Base-by-base conservation (phyloP, 2,329 filamentous ascomycete species). In the Orbilia brochopaga region DNA sequence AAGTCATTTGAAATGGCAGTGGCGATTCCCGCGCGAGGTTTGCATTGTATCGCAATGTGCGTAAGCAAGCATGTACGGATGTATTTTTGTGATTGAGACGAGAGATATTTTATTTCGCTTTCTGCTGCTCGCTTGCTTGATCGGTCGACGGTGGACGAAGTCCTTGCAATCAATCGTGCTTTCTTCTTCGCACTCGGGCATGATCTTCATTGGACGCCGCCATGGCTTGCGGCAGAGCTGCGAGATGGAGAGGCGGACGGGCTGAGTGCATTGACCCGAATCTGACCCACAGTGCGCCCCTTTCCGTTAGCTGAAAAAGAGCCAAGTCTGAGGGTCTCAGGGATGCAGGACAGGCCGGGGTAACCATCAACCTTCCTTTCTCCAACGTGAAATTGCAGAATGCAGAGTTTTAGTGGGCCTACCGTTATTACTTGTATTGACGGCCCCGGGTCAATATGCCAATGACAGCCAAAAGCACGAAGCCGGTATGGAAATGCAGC, bases 371-470 rank as follows among this genome's bases (percentile, higher is more conserved):
- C 65, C 65, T 69, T 62, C 59, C 59, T 54, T 67, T 37, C 55
- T 55, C 54, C 59, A 50, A 56, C 55, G 54, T 58, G 51, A 70
- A 60, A 70, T 70, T 70, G 66, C 65, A 69, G 65, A 69, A 69
- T 69, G 65, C 48, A 57, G 42, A 21, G 53, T 63, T 48, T 42
- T 48, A 17, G 44, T 21, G 44, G 44, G 44, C 27, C 27, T 32
- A 32, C 44, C 19, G n/a, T n/a, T n/a, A n/a, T n/a, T n/a, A n/a
- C n/a, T n/a, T 48, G 17, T 15, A 48, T 15, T 48, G 44, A 48
- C 44, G 44, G 44, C 11, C n/a, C 44, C 44, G 44, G 44, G 15
- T 48, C 44, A 48, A 48, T 48, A 48, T 48, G 44, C 44, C 44
- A 48, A 48, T 48, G 44, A 21, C 44, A 48, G 37, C 37, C 4